These are phyloP conservation scores for Fusarium sp. DNA, from an alignment of 2,329 filamentous ascomycete species.

Conservation along the genomic window DNA sequence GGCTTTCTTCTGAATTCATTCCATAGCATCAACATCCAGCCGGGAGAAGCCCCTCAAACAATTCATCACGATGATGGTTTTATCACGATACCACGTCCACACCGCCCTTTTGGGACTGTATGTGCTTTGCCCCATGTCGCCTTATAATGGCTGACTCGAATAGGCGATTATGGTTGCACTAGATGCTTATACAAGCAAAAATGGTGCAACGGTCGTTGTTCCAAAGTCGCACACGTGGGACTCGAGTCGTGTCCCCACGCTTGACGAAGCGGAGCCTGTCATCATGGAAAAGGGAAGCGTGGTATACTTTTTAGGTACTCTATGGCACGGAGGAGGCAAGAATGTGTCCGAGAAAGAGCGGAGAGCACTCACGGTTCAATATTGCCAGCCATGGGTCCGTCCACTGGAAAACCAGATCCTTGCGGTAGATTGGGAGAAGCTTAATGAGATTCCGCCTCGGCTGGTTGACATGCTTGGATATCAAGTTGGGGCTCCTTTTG, in stretches of 20 bases:
- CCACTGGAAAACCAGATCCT: not conserved
- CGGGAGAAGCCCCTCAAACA: not conserved
- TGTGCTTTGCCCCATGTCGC: not conserved
- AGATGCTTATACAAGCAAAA: not conserved
- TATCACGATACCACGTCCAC: not conserved
- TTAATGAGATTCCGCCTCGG: rapidly evolving
- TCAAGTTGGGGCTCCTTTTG: not conserved
- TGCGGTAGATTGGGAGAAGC: not conserved
- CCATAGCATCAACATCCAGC: not conserved
- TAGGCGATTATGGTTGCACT: not conserved
- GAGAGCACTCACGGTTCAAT: not conserved
- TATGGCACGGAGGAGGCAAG: not conserved
- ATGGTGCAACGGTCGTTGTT: not conserved
- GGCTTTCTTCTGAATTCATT: not conserved
- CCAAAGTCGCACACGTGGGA: not conserved
- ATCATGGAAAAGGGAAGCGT: not conserved
- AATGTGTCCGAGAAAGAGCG: not conserved
- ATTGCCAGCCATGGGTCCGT: not conserved
- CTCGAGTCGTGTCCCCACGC: not conserved
- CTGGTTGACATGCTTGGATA: not conserved
- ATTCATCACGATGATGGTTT: not conserved
- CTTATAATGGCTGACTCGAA: not conserved
- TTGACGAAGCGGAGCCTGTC: not conserved
- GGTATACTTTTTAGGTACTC: not conserved
- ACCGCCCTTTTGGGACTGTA: not conserved